Base-by-base conservation (phyloP, 2,329 filamentous ascomycete species). In the Fusarium denticulatum region DNA sequence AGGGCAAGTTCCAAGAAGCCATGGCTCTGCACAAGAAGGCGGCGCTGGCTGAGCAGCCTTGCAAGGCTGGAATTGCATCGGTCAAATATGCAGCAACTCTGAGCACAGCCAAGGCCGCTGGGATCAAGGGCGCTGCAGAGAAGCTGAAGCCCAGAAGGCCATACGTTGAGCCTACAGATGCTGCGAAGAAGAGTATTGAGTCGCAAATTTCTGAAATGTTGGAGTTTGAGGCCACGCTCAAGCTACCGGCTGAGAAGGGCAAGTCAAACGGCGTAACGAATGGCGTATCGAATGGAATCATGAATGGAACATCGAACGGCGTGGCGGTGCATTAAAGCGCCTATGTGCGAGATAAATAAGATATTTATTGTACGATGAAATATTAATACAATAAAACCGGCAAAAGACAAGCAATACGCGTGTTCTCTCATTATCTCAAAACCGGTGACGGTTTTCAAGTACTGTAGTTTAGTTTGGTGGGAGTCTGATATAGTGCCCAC, bases 41-140 rank as follows among this genome's bases (percentile, higher is more conserved):
- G 1, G 90, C 91, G 5, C 81, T 93, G 42, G 91, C 91, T 0
- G 92, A 94, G 79, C 88, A 88, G 65, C 87, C 89, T 2, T 89
- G 88, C 77, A 93, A 93, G 81, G 86, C 87, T 11, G 91, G 91
- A 5, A 92, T 93, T 76, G 90, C 90, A 11, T 85, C 86, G 10
- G 89, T 89, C 20, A 93, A 94, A 81, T 92, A 91, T 79, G 92
- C 90, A 0, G 90, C 89, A 0, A 86, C 88, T 10, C 81, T 90
- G 22, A 89, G 87, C 70, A 89, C 89, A 39, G 92, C 90, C 6
- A 85, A 82, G 69, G 81, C 82, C 40, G 91, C 91, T 2, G 90
- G 89, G 0, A 88, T 93, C 39, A 85, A 88, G 67, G 87, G 85
- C 13, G 89, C 90, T 5, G 85, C 86, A 79, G 85, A 86, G 78